phyloP scores from a whole-genome alignment of 1,284 basidiomycete species.

The Ganoderma lucidum region DNA sequence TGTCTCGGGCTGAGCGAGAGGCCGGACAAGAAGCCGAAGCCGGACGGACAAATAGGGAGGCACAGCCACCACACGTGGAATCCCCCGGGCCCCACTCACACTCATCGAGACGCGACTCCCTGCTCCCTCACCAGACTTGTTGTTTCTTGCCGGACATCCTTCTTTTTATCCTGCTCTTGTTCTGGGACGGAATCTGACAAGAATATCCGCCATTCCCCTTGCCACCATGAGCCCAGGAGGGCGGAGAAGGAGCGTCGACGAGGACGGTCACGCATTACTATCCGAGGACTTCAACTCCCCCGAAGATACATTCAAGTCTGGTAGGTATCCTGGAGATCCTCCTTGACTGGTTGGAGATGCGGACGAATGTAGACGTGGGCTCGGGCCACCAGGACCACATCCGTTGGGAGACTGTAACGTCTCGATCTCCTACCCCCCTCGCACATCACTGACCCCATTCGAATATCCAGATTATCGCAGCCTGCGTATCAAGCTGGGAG shows the following conservation, averaged over 20 bases:
- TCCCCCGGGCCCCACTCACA: background rate
- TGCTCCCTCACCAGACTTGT: background rate
- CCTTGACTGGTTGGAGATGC: no score
- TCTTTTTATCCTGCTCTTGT: background rate
- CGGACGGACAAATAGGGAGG: background rate
- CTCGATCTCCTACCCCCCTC: background rate
- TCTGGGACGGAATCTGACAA: no score
- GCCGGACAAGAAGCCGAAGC: slow-evolving; percentile 4
- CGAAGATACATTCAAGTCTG: slow-evolving; percentile 15
- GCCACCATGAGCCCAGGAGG: slow-evolving; percentile 7
- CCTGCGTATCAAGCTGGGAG: slow-evolving; percentile 45
- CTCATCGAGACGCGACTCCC: background rate
- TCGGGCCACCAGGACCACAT: background rate
- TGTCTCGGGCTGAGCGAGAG: slow-evolving; percentile 15
- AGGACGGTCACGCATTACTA: slow-evolving; percentile 4
- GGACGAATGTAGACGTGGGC: background rate
- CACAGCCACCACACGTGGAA: slow-evolving; percentile 3
- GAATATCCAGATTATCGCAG: slow-evolving; percentile 24
- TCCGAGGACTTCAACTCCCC: background rate
- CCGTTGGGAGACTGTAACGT: slow-evolving; percentile 12
- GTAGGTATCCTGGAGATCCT: slow-evolving; percentile 8
- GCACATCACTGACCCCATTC: background rate
- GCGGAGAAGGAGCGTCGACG: background rate
- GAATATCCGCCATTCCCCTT: background rate
- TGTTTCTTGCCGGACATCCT: background rate